Evolutionary conservation across 345 rosid genomes (phyloP), one percentile per base, ranked within the genome.

Genomic region (Leavenworthia alabamica): DNA sequence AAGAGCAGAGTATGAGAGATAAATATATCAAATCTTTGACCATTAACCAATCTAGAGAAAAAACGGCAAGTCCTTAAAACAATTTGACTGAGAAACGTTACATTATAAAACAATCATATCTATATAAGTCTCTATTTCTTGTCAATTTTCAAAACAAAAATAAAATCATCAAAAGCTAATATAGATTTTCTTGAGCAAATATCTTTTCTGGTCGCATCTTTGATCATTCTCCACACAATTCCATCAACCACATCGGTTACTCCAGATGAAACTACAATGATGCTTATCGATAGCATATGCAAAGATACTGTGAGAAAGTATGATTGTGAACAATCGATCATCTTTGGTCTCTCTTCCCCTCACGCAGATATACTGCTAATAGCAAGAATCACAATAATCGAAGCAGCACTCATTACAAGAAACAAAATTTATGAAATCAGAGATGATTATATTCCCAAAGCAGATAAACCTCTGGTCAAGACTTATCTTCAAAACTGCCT

Each of bases 181-280:
- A 23, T 48, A 56, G 36, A 29, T 36, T 35, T 24, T 6, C 12
- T 36, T 48, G 26, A 35, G 14, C 8, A 2, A 48, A 7, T 35
- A 3, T 36, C 56, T 6, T 1, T 48, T 15, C 23, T 35, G 24
- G 35, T 62, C 14, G 24, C 56, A 36, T 48, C 27, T 23, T 48
- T 62, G n/a, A 47, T 62, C 26, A 9, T 62, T 48, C 37, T 62
- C 19, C 8, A 15, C 17, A 48, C 37, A 24, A 10, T 26, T 27
- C 56, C 35, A 35, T 36, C 26, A 10, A 46, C 66, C 5, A 32
- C 10, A 35, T 11, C 56, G 0, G 5, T 24, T 36, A 0, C 27
- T 15, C 66, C 56, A 36, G 66, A 62, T 9, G 5, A 23, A 36
- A 36, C 8, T 23, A 62, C 66, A 47, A 62, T 62, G 66, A 47